Conservation (phyloP, 768 basidiomycete genomes). For the Leccinum barrowsii region DNA sequence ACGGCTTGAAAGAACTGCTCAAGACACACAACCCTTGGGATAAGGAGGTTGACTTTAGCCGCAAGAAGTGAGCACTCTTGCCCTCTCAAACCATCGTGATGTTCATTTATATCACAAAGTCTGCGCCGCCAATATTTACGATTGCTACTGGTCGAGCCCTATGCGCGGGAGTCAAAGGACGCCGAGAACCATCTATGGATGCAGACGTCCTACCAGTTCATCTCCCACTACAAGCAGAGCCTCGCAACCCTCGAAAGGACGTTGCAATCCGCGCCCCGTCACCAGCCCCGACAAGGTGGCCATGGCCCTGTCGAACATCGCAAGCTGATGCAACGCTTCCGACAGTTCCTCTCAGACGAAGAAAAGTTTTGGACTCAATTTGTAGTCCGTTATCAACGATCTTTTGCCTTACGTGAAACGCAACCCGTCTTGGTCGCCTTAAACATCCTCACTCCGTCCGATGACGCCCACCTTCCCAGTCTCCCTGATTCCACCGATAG, state of each 20-base stretch:
- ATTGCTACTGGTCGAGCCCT: constrained; percentile 65
- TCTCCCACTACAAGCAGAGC: constrained; percentile 75
- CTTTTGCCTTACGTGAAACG: constrained; percentile 68
- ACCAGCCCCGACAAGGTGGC: constrained; percentile 36
- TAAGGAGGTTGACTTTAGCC: constrained; percentile 79
- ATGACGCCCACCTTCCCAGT: constrained; percentile 32
- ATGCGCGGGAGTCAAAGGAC: constrained; percentile 71
- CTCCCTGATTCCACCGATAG: constrained; percentile 18
- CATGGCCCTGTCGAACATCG: constrained; percentile 77
- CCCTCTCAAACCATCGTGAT: constrained; percentile 2
- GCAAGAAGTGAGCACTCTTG: constrained; percentile 66
- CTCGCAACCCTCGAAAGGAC: constrained; percentile 64
- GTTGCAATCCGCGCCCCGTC: constrained; percentile 40
- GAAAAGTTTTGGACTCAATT: constrained; percentile 90
- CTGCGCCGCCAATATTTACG: constrained; percentile 68
- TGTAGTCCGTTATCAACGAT: constrained; percentile 67
- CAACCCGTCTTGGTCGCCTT: constrained; percentile 54
- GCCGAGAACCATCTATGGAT: constrained; percentile 87
- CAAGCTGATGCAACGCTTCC: constrained; percentile 83
- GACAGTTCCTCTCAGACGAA: constrained; percentile 85
- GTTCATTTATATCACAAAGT: constrained; percentile 34
- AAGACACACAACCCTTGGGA: constrained; percentile 77
- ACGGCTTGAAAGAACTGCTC: constrained; percentile 70
- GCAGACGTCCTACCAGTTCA: constrained; percentile 86
- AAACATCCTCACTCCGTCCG: constrained; percentile 44